A percentile compares a stretch with the other conserved stretches of the same genome.
Evolutionary conservation across 208 protist genomes (phyloP).

Genomic region (Acanthamoeba lenticulata): DNA sequence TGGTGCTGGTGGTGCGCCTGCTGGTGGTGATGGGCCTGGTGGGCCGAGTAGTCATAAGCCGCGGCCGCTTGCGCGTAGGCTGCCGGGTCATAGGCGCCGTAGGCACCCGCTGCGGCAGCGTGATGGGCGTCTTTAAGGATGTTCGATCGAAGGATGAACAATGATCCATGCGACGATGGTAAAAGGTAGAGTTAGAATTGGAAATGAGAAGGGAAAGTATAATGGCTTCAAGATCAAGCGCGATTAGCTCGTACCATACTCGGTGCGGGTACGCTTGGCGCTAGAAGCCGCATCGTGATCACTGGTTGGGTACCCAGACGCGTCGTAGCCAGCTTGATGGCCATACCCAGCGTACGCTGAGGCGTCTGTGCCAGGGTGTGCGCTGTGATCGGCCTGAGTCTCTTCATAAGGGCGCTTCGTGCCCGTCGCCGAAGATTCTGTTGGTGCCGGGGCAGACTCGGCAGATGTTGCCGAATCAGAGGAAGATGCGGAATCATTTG

Average conservation of each 20-base stretch:
- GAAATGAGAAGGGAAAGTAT: no score
- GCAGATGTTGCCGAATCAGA: not conserved
- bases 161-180: no score
- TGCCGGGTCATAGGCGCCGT: not conserved
- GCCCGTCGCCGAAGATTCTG: not conserved
- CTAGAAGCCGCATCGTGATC: not conserved
- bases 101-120: not conserved
- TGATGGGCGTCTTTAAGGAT: not conserved
- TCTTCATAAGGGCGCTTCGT: conserved; percentile 11
- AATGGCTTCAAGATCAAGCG: no score
- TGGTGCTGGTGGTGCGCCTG: not conserved
- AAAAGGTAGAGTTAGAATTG: no score
- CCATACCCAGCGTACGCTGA: not conserved
- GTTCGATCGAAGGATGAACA: not conserved
- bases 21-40: not conserved
- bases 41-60: not conserved
- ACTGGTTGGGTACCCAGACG: not conserved
- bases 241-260: not conserved
- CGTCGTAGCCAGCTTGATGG: not conserved
- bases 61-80: not conserved
- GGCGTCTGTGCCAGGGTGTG: not conserved
- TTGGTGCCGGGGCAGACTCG: not conserved
- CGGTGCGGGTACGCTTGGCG: not conserved
- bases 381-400: not conserved
- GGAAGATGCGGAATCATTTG: not conserved